Evolutionary conservation across 441 rosid species (phyloP).

Genomic region (Eutrema salsugineum): DNA sequence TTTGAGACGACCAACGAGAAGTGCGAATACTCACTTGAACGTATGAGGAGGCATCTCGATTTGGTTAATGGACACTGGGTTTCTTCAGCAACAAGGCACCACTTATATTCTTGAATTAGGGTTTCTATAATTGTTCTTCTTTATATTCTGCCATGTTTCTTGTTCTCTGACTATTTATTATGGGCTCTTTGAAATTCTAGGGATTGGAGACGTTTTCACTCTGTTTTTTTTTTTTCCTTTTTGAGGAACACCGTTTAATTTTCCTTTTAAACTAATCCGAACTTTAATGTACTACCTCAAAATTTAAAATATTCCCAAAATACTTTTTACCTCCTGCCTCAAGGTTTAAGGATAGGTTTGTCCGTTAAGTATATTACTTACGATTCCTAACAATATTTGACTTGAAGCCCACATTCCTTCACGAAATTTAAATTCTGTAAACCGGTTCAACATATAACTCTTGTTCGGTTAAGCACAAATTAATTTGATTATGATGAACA

Average conservation of each 20-base stretch:
- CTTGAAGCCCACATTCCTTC: not conserved
- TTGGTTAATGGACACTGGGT: slow-evolving; percentile 24
- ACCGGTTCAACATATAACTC: not conserved
- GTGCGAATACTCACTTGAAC: not conserved
- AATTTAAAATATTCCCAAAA: no score
- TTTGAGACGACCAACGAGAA: slow-evolving; percentile 23
- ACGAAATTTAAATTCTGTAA: not conserved
- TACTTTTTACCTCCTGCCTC: not conserved
- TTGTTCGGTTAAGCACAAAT: not conserved
- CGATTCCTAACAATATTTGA: not conserved
- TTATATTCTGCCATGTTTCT: not conserved
- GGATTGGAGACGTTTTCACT: not conserved
- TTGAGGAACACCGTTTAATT: no score
- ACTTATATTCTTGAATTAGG: not conserved
- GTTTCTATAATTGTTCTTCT: not conserved
- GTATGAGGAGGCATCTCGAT: slow-evolving; percentile 27
- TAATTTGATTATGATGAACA: not conserved
- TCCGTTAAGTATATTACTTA: not conserved
- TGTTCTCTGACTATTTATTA: not conserved
- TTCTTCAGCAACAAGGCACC: slow-evolving; percentile 4
- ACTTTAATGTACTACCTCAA: no score
- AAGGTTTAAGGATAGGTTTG: not conserved
- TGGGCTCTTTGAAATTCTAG: not conserved
- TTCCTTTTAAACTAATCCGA: no score
- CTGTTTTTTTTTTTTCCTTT: not conserved